phyloP scores from a whole-genome alignment of 441 rosid species.

The Populus tomentosa region DNA sequence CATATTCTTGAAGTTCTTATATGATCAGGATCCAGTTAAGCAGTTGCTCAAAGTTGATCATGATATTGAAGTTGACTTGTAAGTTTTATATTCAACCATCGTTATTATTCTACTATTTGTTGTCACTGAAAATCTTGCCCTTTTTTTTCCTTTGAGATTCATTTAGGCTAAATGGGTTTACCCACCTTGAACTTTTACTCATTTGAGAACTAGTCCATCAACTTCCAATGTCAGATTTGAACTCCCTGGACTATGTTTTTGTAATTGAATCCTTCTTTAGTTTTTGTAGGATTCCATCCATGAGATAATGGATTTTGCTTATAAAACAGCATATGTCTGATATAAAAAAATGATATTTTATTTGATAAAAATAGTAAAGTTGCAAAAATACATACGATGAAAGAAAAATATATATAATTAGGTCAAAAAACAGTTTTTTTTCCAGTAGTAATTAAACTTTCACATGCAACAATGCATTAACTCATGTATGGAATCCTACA shows the following conservation, averaged over 20 bases:
- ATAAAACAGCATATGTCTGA: no score
- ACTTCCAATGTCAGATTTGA: background rate
- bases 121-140: conserved; percentile 4
- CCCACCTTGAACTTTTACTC: background rate
- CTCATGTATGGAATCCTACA: background rate
- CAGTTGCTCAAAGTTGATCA: conserved; percentile 58
- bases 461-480: background rate
- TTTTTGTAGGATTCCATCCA: background rate
- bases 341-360: no score
- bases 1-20: conserved; percentile 85
- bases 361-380: no score
- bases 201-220: background rate
- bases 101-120: conserved; percentile 4
- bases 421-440: no score
- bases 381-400: no score
- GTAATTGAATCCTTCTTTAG: background rate
- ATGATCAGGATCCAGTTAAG: conserved; percentile 92
- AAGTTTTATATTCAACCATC: conserved; percentile 33
- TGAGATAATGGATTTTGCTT: background rate
- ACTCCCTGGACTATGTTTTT: background rate
- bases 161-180: background rate
- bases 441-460: no score
- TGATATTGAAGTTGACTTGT: conserved; percentile 64
- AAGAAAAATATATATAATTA: no score
- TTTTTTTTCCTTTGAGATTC: background rate